Evolutionary conservation across 768 basidiomycete species (phyloP).

Genomic region (Chalciporus chontae): DNA sequence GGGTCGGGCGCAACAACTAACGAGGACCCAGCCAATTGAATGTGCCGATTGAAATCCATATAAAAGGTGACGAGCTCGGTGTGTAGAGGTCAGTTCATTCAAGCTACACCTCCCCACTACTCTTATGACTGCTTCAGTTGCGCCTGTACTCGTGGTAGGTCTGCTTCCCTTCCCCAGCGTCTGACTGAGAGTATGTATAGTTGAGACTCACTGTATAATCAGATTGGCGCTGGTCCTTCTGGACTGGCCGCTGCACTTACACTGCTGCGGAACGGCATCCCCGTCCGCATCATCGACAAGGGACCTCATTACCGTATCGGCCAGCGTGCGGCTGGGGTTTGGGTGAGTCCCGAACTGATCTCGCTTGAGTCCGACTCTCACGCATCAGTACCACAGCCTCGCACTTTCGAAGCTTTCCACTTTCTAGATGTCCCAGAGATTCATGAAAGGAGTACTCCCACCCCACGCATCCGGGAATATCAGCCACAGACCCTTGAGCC

Average conservation of each 20-base stretch:
- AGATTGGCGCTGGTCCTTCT: conserved; percentile 30
- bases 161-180: neutral
- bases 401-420: conserved; percentile 43
- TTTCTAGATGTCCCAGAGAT: conserved; percentile 39
- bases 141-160: conserved; percentile 22
- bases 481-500: conserved; percentile 22
- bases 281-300: conserved; percentile 52
- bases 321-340: conserved; percentile 38
- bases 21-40: neutral
- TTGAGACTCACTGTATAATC: neutral
- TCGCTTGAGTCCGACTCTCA: too few relatives aligned
- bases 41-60: neutral
- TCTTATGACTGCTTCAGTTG: conserved; percentile 10
- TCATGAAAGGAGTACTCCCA: conserved; percentile 25
- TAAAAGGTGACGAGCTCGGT: neutral
- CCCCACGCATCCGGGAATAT: conserved; percentile 33
- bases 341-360: conserved; percentile 24
- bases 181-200: neutral
- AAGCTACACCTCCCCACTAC: neutral
- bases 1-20: too few relatives aligned
- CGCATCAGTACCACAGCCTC: conserved; percentile 11
- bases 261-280: conserved; percentile 40
- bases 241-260: conserved; percentile 32
- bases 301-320: conserved; percentile 33
- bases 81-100: neutral